A percentile compares a stretch with the other conserved stretches of the same genome.
Evolutionary conservation across 768 basidiomycete species (phyloP).

Genomic region (Amanita rubescens): DNA sequence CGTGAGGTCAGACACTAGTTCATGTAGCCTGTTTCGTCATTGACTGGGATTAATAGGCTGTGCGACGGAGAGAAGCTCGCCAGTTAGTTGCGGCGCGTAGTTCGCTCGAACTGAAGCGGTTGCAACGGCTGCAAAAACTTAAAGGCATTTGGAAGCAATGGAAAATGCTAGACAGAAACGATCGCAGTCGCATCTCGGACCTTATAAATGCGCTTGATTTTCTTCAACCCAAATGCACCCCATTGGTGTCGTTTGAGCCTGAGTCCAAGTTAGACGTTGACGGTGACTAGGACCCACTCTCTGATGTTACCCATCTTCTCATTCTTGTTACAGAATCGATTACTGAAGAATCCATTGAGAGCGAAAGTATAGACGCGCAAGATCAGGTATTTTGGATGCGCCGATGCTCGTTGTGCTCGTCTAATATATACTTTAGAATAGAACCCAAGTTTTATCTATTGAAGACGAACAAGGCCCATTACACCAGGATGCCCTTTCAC

Average conservation of each 20-base stretch:
- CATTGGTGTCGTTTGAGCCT: background rate
- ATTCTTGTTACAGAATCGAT: background rate
- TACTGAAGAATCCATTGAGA: background rate
- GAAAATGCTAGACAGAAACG: constrained; percentile 20
- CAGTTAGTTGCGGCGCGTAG: constrained; percentile 43
- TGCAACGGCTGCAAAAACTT: constrained; percentile 42
- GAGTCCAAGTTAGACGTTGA: background rate
- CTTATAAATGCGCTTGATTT: background rate
- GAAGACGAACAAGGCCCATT: background rate
- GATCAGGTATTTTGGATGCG: background rate
- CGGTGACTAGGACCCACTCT: background rate
- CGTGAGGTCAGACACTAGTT: constrained; percentile 47
- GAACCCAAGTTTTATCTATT: background rate
- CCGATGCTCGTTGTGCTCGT: background rate
- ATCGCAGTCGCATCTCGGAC: background rate
- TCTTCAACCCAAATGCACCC: background rate
- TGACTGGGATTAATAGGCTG: constrained; percentile 29
- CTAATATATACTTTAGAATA: background rate
- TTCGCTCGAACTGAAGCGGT: constrained; percentile 49
- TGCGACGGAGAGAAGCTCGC: constrained; percentile 47
- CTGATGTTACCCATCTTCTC: background rate
- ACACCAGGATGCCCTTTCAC: background rate
- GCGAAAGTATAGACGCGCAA: background rate
- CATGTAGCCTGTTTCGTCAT: background rate
- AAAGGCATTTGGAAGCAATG: constrained; percentile 32